Evolutionary conservation across 176 grass and related monocot species (phyloP), one percentile per base, ranked within the genome.

Genomic region (Raddia guianensis): DNA sequence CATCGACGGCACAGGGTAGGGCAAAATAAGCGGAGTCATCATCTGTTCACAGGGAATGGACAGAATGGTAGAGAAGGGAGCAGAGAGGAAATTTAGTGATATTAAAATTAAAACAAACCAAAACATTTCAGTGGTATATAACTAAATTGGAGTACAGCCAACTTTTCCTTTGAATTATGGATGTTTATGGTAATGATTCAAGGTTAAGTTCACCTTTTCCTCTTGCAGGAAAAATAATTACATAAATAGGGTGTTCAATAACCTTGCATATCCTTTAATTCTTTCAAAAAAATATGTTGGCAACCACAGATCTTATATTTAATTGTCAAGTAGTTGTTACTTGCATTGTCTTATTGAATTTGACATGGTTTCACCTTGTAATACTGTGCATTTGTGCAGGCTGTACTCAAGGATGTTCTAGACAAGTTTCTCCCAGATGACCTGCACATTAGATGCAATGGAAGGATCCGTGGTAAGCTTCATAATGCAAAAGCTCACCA

Each of bases 401-500:
- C 92, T 74, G 88, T 98, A 82, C 95, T 98, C 75, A 91, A 83
- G 85, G 90, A 91, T 81, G 59, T 93, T 46, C 80, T 98, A 21
- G 87, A 87, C 9, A 75, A 89, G 59, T 98, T 98, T 74, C 92
- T 98, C 12, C 95, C 92, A 68, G 95, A 98, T 70, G 95, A 98
- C 87, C 74, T 85, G n/a, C 95, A 94, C 50, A 87, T 87, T 51
- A 88, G 79, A 46, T 98, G 87, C 74, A 98, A 84, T 63, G 92
- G 95, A 89, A 98, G 95, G 75, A 89, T 98, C 34, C 88, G 95
- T 54, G 84, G 95, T 94, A 86, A 75, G 80, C 40, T 61, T 90
- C 42, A 68, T 37, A 48, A 1, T 77, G n/a, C 55, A 49, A 64
- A 56, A 64, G 21, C 8, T 86, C 14, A 80, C 10, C 19, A 67